phyloP scores from a whole-genome alignment of 176 grass and related monocot species.

The Cenchrus americanus region DNA sequence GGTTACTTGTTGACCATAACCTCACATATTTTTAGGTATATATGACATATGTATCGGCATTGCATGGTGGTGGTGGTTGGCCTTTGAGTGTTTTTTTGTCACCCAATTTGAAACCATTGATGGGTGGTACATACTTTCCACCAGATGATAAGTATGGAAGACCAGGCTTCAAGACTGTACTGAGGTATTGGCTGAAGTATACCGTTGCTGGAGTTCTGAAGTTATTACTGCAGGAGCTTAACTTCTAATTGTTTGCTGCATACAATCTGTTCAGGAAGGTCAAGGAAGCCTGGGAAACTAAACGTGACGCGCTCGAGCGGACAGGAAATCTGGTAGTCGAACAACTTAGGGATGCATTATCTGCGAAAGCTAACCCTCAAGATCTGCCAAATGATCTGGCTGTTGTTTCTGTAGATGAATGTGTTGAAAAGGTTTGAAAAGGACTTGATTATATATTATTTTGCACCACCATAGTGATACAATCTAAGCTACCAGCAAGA shows the following conservation, averaged over 20 bases:
- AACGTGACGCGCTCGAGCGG: slow-evolving; percentile 75
- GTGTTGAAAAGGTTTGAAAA: slow-evolving; percentile 75
- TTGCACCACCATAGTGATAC: background rate
- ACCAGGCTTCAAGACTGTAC: slow-evolving; percentile 93
- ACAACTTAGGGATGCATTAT: slow-evolving; percentile 82
- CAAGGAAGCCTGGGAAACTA: slow-evolving; percentile 91
- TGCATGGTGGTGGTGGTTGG: slow-evolving; percentile 94
- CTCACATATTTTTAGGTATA: slow-evolving; percentile 66
- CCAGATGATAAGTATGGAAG: slow-evolving; percentile 89
- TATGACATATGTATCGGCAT: slow-evolving; percentile 88
- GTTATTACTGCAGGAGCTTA: background rate
- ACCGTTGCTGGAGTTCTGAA: slow-evolving; percentile 12
- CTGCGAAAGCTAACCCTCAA: slow-evolving; percentile 63
- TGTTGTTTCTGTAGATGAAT: slow-evolving; percentile 60
- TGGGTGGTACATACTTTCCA: slow-evolving; percentile 99
- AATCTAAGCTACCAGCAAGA: background rate
- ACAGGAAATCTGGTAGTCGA: slow-evolving; percentile 65
- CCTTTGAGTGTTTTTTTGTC: slow-evolving; percentile 94
- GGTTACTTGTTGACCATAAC: background rate
- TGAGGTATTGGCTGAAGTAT: slow-evolving; percentile 59
- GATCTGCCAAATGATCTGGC: slow-evolving; percentile 70
- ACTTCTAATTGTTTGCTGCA: background rate
- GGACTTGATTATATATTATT: slow-evolving; percentile 17
- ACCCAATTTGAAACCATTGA: slow-evolving; percentile 79
- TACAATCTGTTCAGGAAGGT: slow-evolving; percentile 64